These are phyloP conservation scores for Coemansia furcata DNA, from an alignment of 192 early-diverging fungal species.

Conservation along the genomic window DNA sequence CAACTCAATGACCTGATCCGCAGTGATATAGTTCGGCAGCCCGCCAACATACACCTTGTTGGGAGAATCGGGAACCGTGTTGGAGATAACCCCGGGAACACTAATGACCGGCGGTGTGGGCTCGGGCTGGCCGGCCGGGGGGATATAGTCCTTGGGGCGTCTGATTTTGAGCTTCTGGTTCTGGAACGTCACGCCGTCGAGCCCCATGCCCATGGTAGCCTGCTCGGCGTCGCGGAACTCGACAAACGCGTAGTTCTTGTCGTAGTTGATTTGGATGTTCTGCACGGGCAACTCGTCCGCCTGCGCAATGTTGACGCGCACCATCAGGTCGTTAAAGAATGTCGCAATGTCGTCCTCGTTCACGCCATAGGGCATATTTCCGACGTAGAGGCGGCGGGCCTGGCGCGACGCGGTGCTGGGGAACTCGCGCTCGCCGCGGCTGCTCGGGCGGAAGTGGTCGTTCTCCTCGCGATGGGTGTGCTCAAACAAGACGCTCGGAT, in stretches of 20 bases:
- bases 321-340: constrained; percentile 89
- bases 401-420: constrained; percentile 62
- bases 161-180: constrained; percentile 83
- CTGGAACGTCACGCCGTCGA: constrained; percentile 89
- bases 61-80: constrained; percentile 84
- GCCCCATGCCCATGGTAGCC: constrained; percentile 85
- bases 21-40: constrained; percentile 81
- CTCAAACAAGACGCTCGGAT: constrained; percentile 38
- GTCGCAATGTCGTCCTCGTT: constrained; percentile 68
- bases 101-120: constrained; percentile 62
- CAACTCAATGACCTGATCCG: constrained; percentile 93
- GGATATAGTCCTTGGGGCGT: constrained; percentile 90
- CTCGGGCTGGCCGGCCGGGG: constrained; percentile 57
- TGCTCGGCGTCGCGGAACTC: constrained; percentile 91
- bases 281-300: constrained; percentile 68
- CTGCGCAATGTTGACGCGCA: constrained; percentile 70
- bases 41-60: constrained; percentile 96
- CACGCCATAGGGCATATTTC: constrained; percentile 79
- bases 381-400: constrained; percentile 85
- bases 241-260: constrained; percentile 96
- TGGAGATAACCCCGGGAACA: constrained; percentile 81
- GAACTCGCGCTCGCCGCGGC: constrained; percentile 45
- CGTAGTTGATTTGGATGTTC: constrained; percentile 83
- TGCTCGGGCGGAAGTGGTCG: constrained; percentile 43
- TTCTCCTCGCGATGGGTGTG: constrained; percentile 55